A percentile compares a stretch with the other conserved stretches of the same genome.
phyloP scores from a whole-genome alignment of 192 early-diverging fungal genomes.

The Coemansia sp. region DNA sequence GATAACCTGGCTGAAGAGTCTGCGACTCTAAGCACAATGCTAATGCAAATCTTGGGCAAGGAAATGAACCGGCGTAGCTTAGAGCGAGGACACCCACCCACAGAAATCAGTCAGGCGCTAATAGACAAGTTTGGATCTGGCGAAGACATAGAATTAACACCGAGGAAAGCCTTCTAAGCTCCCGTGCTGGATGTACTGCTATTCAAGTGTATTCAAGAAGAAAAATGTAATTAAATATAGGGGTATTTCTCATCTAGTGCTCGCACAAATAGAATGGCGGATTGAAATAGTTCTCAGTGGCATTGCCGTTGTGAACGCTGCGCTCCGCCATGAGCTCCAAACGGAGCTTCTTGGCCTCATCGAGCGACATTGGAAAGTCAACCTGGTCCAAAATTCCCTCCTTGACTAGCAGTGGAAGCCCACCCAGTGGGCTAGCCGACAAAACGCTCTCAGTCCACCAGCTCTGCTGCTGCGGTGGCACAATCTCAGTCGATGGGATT shows the following conservation, averaged over 20 bases:
- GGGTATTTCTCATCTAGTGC: slow-evolving; percentile 14
- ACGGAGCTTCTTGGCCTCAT: slow-evolving; percentile 47
- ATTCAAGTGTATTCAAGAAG: background rate
- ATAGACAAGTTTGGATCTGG: slow-evolving; percentile 32
- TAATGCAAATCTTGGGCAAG: slow-evolving; percentile 45
- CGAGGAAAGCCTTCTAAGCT: background rate
- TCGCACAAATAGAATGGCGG: slow-evolving; percentile 35
- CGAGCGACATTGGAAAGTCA: slow-evolving; percentile 44
- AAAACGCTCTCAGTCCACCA: slow-evolving; percentile 36
- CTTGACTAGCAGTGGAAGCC: slow-evolving; percentile 27
- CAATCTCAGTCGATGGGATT: slow-evolving; percentile 60
- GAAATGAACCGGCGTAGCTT: slow-evolving; percentile 25
- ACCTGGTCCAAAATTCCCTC: slow-evolving; percentile 19
- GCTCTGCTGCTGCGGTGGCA: slow-evolving; percentile 68
- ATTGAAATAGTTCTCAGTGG: slow-evolving; percentile 1
- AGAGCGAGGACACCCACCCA: slow-evolving; percentile 26
- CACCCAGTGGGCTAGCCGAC: background rate
- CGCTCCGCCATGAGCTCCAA: slow-evolving; percentile 57
- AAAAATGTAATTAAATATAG: slow-evolving; percentile 7
- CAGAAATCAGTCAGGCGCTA: slow-evolving; percentile 29
- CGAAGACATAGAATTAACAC: slow-evolving; percentile 16
- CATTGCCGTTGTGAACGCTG: slow-evolving; percentile 13
- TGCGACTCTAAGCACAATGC: slow-evolving; percentile 23
- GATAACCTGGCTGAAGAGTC: slow-evolving; percentile 30
- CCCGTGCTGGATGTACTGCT: background rate